These are phyloP conservation scores for Trichosporon faecale DNA, from an alignment of 1,284 basidiomycete species.

Conservation along the genomic window DNA sequence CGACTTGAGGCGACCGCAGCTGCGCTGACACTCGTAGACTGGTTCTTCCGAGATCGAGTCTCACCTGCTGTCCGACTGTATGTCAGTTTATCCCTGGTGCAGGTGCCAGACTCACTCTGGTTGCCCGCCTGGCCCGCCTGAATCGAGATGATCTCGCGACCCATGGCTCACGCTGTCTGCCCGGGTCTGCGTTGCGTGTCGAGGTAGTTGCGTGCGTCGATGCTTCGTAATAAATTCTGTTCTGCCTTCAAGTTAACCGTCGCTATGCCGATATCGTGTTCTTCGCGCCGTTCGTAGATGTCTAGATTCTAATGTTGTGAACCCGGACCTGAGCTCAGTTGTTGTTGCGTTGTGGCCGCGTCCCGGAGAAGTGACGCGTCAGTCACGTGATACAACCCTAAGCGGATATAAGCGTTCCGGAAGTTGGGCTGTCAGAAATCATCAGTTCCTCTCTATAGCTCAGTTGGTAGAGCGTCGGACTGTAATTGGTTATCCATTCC, in stretches of 20 bases:
- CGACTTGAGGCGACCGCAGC: background rate
- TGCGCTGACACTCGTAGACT: no score
- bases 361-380: background rate
- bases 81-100: slow-evolving; percentile 15
- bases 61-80: slow-evolving; percentile 25
- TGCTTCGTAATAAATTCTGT: background rate
- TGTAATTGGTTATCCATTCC: slow-evolving; percentile 5
- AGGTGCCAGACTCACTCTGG: slow-evolving; percentile 81
- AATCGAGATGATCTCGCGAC: slow-evolving; percentile 53
- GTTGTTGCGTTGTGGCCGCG: background rate
- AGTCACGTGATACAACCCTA: background rate
- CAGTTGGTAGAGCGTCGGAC: slow-evolving; percentile 12
- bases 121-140: slow-evolving; percentile 91
- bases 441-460: slow-evolving; percentile 2
- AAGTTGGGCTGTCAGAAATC: background rate
- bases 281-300: background rate
- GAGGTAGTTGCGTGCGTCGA: background rate
- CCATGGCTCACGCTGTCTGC: slow-evolving; percentile 34
- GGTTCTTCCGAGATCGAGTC: background rate
- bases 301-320: background rate
- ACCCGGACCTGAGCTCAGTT: background rate
- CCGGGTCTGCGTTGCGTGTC: background rate
- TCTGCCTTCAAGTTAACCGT: background rate
- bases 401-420: background rate
- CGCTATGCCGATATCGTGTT: background rate